Base-by-base conservation (phyloP, 371 early-diverging fungal genomes). In the Mortierella sp. region DNA sequence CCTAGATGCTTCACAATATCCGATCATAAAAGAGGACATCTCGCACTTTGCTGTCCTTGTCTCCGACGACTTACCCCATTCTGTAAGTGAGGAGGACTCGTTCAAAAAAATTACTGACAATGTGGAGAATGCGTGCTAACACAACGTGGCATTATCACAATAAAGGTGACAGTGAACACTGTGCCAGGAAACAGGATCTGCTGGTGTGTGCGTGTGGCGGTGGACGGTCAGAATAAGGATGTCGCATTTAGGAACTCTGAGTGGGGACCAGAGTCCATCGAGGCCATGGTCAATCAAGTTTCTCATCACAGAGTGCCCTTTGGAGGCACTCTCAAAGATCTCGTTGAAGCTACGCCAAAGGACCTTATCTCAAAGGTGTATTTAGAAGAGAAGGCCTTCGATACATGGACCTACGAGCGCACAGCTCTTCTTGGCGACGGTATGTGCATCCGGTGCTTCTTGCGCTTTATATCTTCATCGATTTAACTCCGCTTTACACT, bases 351-450 rank as follows among this genome's bases (percentile, higher is more conserved):
- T 0, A 68, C 69, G 3, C 60, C 60, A 6, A 49, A 50, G 28
- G 61, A 68, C 4, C 14, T 32, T 24, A 68, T 60, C n/a, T 68
- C 69, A 1, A 55, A 49, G 28, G 56, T 60, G 37, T 58, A 57
- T 21, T 31, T 70, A 6, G 70, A 63, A n/a, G 70, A 70, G 31
- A 61, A 57, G 43, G 6, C 46, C 39, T 70, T 56, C 32, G 56
- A 62, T 41, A 70, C 70, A 0, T 70, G 70, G 63, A 31, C 39
- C 41, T 28, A 55, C 48, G 48, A 54, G 7, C 54, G 55, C 4
- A 39, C 47, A 11, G 55, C 43, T 9, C 39, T 62, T 7, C n/a
- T 62, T 3, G 63, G 63, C 11, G 55, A 55, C 31, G 60, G 60
- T 51, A 60, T 41, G 28, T 19, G n/a, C 47, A 15, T 3, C 50